Evolutionary conservation across 176 grass and related monocot genomes (phyloP).

Genomic region (Pontederia crassipes): DNA sequence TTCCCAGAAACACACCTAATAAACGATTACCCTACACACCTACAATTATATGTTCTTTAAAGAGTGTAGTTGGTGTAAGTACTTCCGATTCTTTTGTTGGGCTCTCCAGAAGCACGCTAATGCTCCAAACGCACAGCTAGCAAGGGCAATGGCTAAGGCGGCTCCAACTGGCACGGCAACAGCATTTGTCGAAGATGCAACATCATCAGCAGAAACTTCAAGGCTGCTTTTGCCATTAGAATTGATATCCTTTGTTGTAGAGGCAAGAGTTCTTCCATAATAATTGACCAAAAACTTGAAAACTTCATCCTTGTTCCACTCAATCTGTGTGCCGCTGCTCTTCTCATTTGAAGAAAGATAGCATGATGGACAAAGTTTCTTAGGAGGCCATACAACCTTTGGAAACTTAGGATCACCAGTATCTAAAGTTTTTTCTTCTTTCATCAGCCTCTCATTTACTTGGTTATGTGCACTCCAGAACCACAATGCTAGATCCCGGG

Average conservation of each 20-base stretch:
- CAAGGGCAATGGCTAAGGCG: slow-evolving; percentile 61
- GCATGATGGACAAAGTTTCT: slow-evolving; percentile 64
- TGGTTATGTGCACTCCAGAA: slow-evolving; percentile 89
- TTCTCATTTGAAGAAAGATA: slow-evolving; percentile 39
- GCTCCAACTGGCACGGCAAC: slow-evolving; percentile 63
- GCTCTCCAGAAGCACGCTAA: slow-evolving; percentile 91
- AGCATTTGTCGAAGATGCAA: slow-evolving; percentile 27
- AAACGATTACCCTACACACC: slow-evolving; percentile 20
- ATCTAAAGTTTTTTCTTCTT: slow-evolving; percentile 62
- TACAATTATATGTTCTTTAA: slow-evolving; percentile 97
- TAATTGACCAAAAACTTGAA: slow-evolving; percentile 73
- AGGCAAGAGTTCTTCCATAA: slow-evolving; percentile 68
- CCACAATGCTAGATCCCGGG: slow-evolving; percentile 73
- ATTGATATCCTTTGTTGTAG: slow-evolving; percentile 31
- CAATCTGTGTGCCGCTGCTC: slow-evolving; percentile 24
- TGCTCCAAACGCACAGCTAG: slow-evolving; percentile 78
- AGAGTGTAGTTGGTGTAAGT: slow-evolving; percentile 77
- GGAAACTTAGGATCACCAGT: slow-evolving; percentile 79
- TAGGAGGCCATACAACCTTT: slow-evolving; percentile 72
- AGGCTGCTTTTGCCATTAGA: slow-evolving; percentile 21
- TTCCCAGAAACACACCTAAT: slow-evolving; percentile 34
- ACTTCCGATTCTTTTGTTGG: slow-evolving; percentile 99
- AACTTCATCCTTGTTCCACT: slow-evolving; percentile 86
- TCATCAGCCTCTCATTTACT: slow-evolving; percentile 92
- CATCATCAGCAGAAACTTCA: slow-evolving; percentile 33